Evolutionary conservation across 441 rosid genomes (phyloP).

Genomic region (Populus trichocarpa): DNA sequence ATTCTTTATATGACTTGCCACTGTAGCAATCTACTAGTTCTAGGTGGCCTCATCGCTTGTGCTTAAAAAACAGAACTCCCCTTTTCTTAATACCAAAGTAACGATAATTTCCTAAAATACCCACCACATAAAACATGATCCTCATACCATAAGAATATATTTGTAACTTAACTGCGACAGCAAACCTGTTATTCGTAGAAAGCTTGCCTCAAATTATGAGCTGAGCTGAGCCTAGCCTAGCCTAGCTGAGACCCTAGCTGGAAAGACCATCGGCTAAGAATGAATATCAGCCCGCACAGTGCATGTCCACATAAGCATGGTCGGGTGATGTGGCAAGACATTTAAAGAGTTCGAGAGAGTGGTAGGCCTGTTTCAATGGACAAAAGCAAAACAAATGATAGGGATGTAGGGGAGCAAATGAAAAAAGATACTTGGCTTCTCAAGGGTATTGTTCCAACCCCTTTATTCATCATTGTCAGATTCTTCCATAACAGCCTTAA

Average conservation of each 20-base stretch:
- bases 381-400: conserved; percentile 41
- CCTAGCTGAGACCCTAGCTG: background rate
- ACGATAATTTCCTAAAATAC: conserved; percentile 33
- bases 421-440: conserved; percentile 76
- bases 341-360: conserved; percentile 22
- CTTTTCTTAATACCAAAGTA: conserved; percentile 83
- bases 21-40: conserved; percentile 45
- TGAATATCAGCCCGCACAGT: conserved; percentile 21
- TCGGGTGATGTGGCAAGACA: conserved; percentile 33
- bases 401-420: conserved; percentile 39
- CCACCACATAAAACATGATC: conserved; percentile 19
- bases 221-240: background rate
- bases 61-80: conserved; percentile 34
- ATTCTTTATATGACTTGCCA: conserved; percentile 41
- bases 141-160: background rate
- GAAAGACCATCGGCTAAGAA: conserved; percentile 11
- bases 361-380: conserved; percentile 27
- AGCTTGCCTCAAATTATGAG: conserved; percentile 8
- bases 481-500: conserved; percentile 75
- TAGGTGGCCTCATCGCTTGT: conserved; percentile 44
- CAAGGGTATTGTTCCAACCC: conserved; percentile 47
- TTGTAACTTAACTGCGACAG: conserved; percentile 4
- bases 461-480: conserved; percentile 67
- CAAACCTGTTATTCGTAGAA: conserved; percentile 15
- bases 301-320: conserved; percentile 34